Evolutionary conservation across 441 rosid species (phyloP).

Genomic region (Syzygium syzygioides): DNA sequence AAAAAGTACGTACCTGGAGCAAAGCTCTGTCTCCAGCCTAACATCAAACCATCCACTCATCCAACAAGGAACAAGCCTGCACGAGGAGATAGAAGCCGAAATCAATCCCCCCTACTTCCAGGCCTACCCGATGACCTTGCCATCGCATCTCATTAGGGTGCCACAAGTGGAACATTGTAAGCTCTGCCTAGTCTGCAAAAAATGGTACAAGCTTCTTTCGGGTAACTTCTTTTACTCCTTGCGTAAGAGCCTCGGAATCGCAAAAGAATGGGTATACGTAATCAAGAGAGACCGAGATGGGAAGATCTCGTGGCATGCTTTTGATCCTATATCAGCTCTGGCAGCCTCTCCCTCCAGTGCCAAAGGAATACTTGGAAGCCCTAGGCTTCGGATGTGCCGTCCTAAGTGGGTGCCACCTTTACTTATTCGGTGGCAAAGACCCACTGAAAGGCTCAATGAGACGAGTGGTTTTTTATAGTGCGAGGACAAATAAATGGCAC

Average conservation of each 20-base stretch:
- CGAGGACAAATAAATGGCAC: too few species aligned
- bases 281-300: conserved; percentile 47
- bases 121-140: conserved; percentile 57
- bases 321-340: conserved; percentile 54
- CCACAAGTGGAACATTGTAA: conserved; percentile 44
- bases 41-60: conserved; percentile 49
- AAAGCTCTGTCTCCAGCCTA: conserved; percentile 46
- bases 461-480: too few species aligned
- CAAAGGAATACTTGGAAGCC: too few species aligned
- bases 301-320: conserved; percentile 54
- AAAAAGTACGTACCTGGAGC: conserved; percentile 43
- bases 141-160: conserved; percentile 46
- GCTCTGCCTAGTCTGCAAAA: conserved; percentile 48
- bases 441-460: too few species aligned
- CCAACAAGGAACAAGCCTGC: conserved; percentile 39
- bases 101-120: conserved; percentile 45
- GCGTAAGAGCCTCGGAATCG: conserved; percentile 42
- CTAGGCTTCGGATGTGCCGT: too few species aligned
- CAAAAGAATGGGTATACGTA: conserved; percentile 50
- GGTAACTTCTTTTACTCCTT: conserved; percentile 48
- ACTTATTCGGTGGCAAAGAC: too few species aligned
- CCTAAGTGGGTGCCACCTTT: too few species aligned
- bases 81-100: conserved; percentile 37
- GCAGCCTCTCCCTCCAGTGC: conserved; percentile 43
- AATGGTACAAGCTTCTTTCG: conserved; percentile 44